phyloP scores from a whole-genome alignment of 768 basidiomycete genomes.

The Boletus barrowsii region DNA sequence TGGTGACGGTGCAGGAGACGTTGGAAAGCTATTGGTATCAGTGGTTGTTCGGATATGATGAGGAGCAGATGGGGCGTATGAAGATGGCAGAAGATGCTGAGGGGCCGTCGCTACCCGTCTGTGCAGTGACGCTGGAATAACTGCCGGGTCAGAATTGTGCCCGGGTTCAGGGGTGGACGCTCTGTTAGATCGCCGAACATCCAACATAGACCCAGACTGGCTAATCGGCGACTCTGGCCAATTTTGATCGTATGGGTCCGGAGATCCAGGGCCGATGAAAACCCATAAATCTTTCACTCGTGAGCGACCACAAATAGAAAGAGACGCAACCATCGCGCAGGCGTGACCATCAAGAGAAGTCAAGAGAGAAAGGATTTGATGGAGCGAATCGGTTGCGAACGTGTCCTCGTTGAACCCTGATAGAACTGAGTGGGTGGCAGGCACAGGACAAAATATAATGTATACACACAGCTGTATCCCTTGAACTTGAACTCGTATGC shows the following conservation, averaged over 20 bases:
- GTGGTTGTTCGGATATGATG: conserved; percentile 37
- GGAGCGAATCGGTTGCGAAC: conserved; percentile 69
- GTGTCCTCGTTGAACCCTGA: conserved; percentile 79
- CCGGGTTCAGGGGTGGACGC: conserved; percentile 31
- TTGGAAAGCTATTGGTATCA: conserved; percentile 26
- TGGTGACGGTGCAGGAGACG: conserved; percentile 16
- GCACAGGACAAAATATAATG: conserved; percentile 8
- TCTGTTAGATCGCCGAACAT: conserved; percentile 35
- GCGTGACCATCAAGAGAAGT: conserved; percentile 64
- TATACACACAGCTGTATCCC: conserved; percentile 68
- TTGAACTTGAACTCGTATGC: conserved; percentile 80
- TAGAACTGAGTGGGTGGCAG: conserved; percentile 18
- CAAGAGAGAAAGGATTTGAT: conserved; percentile 65
- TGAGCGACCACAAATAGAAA: conserved; percentile 70
- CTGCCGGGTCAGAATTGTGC: conserved; percentile 19
- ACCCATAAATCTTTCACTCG: conserved; percentile 77
- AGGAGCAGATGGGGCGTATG: conserved; percentile 12
- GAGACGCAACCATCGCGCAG: conserved; percentile 64
- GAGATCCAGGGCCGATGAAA: conserved; percentile 55
- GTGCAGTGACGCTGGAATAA: conserved; percentile 29
- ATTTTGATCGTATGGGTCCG: conserved; percentile 27
- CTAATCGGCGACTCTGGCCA: conserved; percentile 36
- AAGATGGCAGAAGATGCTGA: conserved; percentile 24
- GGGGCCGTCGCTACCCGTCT: conserved; percentile 30
- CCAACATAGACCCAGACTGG: conserved; percentile 34